Base-by-base conservation (phyloP, 768 basidiomycete species). In the Suillus luteus region DNA sequence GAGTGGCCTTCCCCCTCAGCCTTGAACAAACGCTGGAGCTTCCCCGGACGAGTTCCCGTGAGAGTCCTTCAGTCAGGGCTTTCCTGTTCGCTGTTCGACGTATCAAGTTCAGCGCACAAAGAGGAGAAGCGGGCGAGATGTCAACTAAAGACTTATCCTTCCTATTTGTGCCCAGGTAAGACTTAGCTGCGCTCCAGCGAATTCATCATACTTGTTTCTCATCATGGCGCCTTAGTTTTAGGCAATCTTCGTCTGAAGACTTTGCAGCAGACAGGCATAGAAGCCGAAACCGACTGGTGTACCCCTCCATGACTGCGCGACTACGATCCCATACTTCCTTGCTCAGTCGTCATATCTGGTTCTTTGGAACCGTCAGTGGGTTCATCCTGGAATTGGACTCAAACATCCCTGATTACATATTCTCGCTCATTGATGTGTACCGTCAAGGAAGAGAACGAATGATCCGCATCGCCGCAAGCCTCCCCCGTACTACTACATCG, bases 1-100 rank as follows among this genome's bases (percentile, higher is more conserved):
- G 95, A n/a, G 85, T 95, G 3, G 96, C 94, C 6, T 93, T 99
- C 69, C 96, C 96, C 1, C 80, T 98, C 33, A 84, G 83, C 1
- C 81, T 87, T 60, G 83, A 87, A 61, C 81, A 83, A 65, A 82
- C 85, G 33, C 77, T 91, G 9, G 84, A 83, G 61, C 68, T 86
- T 40, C 81, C 83, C 35, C 64, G 68, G 27, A 72, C 76, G 58
- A 79, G 77, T 60, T 72, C 72, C 62, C 75, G 73, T 46, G 81
- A 83, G 60, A 76, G 73, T 19, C 66, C 75, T 10, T 77, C 85
- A 38, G 83, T 92, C 38, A 86, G 87, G 9, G 96, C 96, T 0
- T 92, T 99, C 76, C 76, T 99, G 27, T 90, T 95, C 70, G 91
- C 94, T 2, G 86, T 97, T 61, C 84, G 85, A 64, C 85, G 88